Evolutionary conservation across 208 protist genomes (phyloP).

Genomic region (Leishmania tarentolae): DNA sequence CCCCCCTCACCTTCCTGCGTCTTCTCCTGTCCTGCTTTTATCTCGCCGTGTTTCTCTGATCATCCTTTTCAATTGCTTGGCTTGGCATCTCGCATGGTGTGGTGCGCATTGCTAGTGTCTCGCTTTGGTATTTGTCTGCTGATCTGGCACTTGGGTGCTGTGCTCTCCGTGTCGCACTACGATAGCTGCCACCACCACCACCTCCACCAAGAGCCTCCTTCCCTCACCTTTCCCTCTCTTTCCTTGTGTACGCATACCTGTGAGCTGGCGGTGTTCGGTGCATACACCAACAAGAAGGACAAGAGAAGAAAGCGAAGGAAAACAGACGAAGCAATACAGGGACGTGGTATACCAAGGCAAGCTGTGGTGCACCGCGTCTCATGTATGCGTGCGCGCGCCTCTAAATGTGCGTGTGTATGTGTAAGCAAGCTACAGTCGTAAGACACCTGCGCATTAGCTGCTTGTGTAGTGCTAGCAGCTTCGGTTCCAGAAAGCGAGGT

Average conservation of each 20-base stretch:
- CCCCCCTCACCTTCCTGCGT: no score
- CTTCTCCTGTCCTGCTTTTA: conserved; percentile 14
- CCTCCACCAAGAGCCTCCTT: not conserved
- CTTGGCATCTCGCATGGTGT: not conserved
- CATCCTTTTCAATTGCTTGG: not conserved
- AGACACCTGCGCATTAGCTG: not conserved
- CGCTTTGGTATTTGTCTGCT: not conserved
- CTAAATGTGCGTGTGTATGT: not conserved
- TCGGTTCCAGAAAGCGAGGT: not conserved
- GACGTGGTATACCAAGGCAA: not conserved
- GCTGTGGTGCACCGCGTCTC: not conserved
- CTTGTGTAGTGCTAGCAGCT: not conserved
- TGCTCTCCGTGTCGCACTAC: no score
- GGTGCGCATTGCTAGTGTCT: not conserved
- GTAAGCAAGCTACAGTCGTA: not conserved
- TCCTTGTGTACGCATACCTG: not conserved
- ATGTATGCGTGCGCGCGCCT: not conserved
- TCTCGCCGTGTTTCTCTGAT: conserved; percentile 13
- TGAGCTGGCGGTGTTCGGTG: not conserved
- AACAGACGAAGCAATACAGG: not conserved
- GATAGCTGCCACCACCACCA: no score
- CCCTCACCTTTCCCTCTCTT: not conserved
- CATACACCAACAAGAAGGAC: not conserved
- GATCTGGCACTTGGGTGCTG: not conserved
- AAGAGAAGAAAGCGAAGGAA: not conserved